phyloP scores from a whole-genome alignment of 495 filamentous ascomycete genomes.

The Hamigera avellanea region DNA sequence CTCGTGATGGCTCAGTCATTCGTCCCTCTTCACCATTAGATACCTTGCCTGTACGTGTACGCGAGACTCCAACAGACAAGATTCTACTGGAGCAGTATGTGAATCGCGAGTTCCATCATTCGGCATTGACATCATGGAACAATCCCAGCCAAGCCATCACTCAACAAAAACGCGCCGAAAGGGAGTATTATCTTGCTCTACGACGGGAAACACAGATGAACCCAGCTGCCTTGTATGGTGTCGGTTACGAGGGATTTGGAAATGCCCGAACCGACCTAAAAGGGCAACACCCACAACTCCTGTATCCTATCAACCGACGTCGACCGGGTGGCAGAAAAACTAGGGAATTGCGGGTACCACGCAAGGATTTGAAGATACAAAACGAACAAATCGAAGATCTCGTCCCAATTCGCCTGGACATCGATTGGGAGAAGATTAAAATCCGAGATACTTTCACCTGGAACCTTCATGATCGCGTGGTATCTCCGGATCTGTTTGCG shows the following conservation, averaged over 20 bases:
- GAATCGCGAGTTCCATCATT: slow-evolving; percentile 62
- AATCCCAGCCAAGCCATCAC: slow-evolving; percentile 35
- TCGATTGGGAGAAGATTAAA: slow-evolving; percentile 92
- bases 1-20: slow-evolving; percentile 43
- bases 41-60: slow-evolving; percentile 20
- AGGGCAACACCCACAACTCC: slow-evolving; percentile 41
- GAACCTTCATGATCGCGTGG: slow-evolving; percentile 86
- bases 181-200: slow-evolving; percentile 37
- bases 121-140: slow-evolving; percentile 34
- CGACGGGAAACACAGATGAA: slow-evolving; percentile 39
- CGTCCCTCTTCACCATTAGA: slow-evolving; percentile 18
- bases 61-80: slow-evolving; percentile 34
- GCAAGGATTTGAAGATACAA: slow-evolving; percentile 71
- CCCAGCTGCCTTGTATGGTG: slow-evolving; percentile 56
- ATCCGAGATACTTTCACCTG: slow-evolving; percentile 96
- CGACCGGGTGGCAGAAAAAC: slow-evolving; percentile 65
- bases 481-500: slow-evolving; percentile 69
- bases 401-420: slow-evolving; percentile 81
- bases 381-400: slow-evolving; percentile 84
- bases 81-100: slow-evolving; percentile 65
- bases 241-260: slow-evolving; percentile 82
- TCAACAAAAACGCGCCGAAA: slow-evolving; percentile 42
- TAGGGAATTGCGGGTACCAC: slow-evolving; percentile 53
- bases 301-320: slow-evolving; percentile 65
- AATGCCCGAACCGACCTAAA: slow-evolving; percentile 66